Percentiles rank a stretch among this genome's conserved stretches.
Evolutionary conservation across 371 early-diverging fungal genomes (phyloP).

Genomic region (Lichtheimia corymbifera): DNA sequence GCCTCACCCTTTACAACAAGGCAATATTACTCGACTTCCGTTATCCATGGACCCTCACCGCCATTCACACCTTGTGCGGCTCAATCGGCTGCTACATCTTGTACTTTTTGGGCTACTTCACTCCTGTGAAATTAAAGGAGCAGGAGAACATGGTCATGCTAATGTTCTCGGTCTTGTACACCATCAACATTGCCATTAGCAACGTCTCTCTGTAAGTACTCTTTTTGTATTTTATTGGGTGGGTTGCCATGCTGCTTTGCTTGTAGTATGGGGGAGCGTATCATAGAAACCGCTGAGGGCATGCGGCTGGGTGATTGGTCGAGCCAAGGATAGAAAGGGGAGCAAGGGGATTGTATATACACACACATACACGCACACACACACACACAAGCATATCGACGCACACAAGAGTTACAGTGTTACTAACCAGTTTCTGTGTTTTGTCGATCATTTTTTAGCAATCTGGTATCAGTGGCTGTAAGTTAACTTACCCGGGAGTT

Average conservation of each 20-base stretch:
- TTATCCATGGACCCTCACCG: slow-evolving; percentile 90
- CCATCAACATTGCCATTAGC: slow-evolving; percentile 86
- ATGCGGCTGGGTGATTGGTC: too few relatives aligned
- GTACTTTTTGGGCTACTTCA: slow-evolving; percentile 56
- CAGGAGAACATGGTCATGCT: slow-evolving; percentile 75
- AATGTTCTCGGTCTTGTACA: slow-evolving; percentile 84
- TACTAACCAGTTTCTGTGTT: too few relatives aligned
- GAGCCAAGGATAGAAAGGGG: too few relatives aligned
- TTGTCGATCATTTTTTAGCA: slow-evolving; percentile 19
- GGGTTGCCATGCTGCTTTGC: too few relatives aligned
- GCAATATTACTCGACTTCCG: slow-evolving; percentile 74
- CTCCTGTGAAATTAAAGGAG: slow-evolving; percentile 58
- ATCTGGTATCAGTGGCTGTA: slow-evolving; percentile 52
- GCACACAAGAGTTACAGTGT: too few relatives aligned
- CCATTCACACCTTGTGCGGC: slow-evolving; percentile 78
- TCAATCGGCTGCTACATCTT: slow-evolving; percentile 66
- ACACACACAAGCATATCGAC: too few relatives aligned
- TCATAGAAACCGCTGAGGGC: too few relatives aligned
- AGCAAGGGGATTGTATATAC: too few relatives aligned
- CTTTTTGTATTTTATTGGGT: not conserved
- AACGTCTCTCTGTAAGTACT: slow-evolving; percentile 80
- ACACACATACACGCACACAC: too few relatives aligned
- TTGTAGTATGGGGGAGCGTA: too few relatives aligned
- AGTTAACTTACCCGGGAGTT: slow-evolving; percentile 9
- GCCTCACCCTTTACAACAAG: slow-evolving; percentile 87